Conservation (phyloP, 495 filamentous ascomycete genomes). For the Durotheca rogersii region DNA sequence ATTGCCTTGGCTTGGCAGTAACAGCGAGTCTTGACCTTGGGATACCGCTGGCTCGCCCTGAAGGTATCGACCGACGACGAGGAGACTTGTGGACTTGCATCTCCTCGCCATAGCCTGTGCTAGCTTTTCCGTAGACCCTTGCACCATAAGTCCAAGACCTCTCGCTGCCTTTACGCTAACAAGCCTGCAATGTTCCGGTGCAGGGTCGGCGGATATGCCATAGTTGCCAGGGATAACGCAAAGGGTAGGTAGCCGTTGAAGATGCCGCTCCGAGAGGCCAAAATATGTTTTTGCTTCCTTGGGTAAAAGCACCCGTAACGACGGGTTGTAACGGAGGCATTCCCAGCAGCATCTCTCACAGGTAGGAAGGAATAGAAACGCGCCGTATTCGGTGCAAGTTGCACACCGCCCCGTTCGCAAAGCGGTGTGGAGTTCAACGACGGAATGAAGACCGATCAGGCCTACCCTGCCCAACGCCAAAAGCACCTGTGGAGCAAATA, state of each 20-base stretch:
- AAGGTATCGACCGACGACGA: neutral
- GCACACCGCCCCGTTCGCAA: conserved; percentile 1
- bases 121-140: neutral
- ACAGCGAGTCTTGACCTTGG: neutral
- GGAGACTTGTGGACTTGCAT: neutral
- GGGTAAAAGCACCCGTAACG: neutral
- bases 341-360: conserved; percentile 10
- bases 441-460: conserved; percentile 6
- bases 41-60: neutral
- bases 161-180: conserved; percentile 7
- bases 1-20: neutral
- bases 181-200: conserved; percentile 1
- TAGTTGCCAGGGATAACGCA: conserved; percentile 3
- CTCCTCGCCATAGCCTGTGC: neutral
- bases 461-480: neutral
- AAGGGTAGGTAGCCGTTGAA: conserved; percentile 2
- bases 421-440: conserved; percentile 3
- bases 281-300: neutral
- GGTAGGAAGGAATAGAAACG: conserved; percentile 7
- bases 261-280: neutral
- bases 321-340: conserved; percentile 4
- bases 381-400: conserved; percentile 7
- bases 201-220: neutral
- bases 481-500: conserved; percentile 1
- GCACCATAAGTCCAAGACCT: neutral